Base-by-base conservation (phyloP, 345 rosid genomes). In the Viola odorata region DNA sequence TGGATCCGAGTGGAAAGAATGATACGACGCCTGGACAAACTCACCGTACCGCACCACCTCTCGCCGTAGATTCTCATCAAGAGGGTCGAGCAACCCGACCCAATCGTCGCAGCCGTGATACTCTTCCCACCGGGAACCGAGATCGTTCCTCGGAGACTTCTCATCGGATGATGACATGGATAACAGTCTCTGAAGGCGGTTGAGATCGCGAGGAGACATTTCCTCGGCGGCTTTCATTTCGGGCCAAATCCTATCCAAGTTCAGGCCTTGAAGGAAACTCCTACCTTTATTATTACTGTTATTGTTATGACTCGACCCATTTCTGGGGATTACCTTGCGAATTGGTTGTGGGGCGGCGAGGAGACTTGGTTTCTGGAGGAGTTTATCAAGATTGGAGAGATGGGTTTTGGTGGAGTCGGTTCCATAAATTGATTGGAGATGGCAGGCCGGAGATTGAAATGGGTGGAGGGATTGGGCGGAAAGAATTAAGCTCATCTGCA, bases 201-300 rank as follows among this genome's bases (percentile, higher is more conserved):
- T 78, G 7, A 92, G 48, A 69, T 83, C 76, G 49, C 88, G 75
- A 0, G 99, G 99, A 0, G 99, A 94, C 87, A 94, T 84, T 69
- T 90, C 99, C 40, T 86, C 99, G 0, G 91, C 98, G 6, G 89
- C 84, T 67, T 82, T 92, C 79, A 72, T 72, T 58, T 80, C 91
- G 16, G 96, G 85, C 99, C 99, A 94, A 12, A 94, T 45, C 71
- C 89, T 56, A 0, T 76, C 52, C 74, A 89, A 62, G 53, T 74
- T 89, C 41, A 94, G 75, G 45, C 91, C 84, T 63, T 80, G 82
- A 0, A 86, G 66, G 36, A 81, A 63, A 23, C 49, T 53, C 40
- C 50, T 69, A 0, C 81, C 75, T 50, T 55, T 73, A 6, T 51
- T 58, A 63, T 50, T 52, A n/a, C n/a, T 23, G 32, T 23, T 23